These are phyloP conservation scores for Fusarium verrucosum DNA, from an alignment of 2,329 filamentous ascomycete species.

Conservation along the genomic window DNA sequence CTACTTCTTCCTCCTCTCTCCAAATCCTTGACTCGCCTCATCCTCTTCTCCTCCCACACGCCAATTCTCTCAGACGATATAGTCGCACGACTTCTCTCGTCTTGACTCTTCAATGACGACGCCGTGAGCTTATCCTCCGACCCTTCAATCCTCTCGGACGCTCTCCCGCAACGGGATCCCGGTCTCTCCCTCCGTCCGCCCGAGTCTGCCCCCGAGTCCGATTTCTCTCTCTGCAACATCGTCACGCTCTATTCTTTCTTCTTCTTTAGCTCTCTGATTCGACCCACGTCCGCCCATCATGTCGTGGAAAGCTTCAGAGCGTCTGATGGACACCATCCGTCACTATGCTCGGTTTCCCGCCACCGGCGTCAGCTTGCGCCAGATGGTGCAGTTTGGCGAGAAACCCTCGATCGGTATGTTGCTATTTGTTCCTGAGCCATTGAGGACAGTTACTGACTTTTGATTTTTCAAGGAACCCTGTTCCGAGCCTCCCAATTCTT, in stretches of 20 bases:
- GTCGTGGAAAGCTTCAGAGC: slow-evolving; percentile 92
- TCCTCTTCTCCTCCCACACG: slow-evolving; percentile 8
- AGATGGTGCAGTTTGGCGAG: slow-evolving; percentile 99
- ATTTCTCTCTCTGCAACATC: slow-evolving; percentile 18
- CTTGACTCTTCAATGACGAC: slow-evolving; percentile 43
- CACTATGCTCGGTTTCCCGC: slow-evolving; percentile 98
- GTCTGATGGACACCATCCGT: slow-evolving; percentile 95
- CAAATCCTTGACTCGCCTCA: slow-evolving; percentile 34
- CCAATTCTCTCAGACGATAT: slow-evolving; percentile 25
- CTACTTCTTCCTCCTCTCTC: slow-evolving; percentile 10
- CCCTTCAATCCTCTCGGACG: slow-evolving; percentile 36
- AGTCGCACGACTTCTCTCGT: slow-evolving; percentile 19
- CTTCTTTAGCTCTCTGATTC: slow-evolving; percentile 19
- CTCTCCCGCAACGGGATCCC: slow-evolving; percentile 35
- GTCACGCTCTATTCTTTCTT: slow-evolving; percentile 5
- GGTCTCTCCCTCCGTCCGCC: slow-evolving; percentile 41
- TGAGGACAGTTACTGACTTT: slow-evolving; percentile 54
- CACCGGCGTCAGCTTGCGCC: slow-evolving; percentile 92
- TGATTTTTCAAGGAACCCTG: slow-evolving; percentile 74
- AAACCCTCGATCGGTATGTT: slow-evolving; percentile 90
- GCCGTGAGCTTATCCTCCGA: slow-evolving; percentile 39
- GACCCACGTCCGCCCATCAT: slow-evolving; percentile 59
- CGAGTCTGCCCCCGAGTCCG: slow-evolving; percentile 42
- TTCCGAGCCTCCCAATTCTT: slow-evolving; percentile 99
- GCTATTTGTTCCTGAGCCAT: slow-evolving; percentile 78